Percentiles rank a stretch among this genome's conserved stretches.
Conservation (phyloP, 768 basidiomycete genomes). For the Tephrocybe sp. region DNA sequence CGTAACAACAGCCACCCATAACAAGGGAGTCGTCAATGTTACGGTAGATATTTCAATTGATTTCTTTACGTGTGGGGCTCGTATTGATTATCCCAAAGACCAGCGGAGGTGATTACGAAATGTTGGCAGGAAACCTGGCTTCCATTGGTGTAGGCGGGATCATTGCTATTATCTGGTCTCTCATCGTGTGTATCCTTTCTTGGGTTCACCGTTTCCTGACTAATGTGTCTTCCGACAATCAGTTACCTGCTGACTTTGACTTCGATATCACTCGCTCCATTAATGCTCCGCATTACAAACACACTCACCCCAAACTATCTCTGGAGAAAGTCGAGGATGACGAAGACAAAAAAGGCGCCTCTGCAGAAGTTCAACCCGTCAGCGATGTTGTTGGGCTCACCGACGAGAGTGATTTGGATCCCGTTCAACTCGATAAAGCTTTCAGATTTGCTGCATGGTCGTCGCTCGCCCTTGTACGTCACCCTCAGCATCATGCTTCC, state of each 20-base stretch:
- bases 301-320: background rate
- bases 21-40: conserved; percentile 71
- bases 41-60: conserved; percentile 33
- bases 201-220: background rate
- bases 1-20: conserved; percentile 71
- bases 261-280: conserved; percentile 80
- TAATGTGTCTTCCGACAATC: conserved; percentile 52
- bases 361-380: conserved; percentile 23
- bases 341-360: conserved; percentile 36
- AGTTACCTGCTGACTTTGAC: conserved; percentile 63
- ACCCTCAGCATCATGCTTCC: background rate
- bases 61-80: background rate
- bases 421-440: conserved; percentile 63
- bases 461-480: conserved; percentile 61
- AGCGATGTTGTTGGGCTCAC: conserved; percentile 33
- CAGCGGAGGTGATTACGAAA: conserved; percentile 55
- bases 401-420: conserved; percentile 61
- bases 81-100: conserved; percentile 28
- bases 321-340: conserved; percentile 25
- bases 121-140: conserved; percentile 90
- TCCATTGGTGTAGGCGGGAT: conserved; percentile 82
- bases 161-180: conserved; percentile 62
- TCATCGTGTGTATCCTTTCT: conserved; percentile 47
- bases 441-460: conserved; percentile 82
- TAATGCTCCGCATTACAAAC: conserved; percentile 39